phyloP scores from a whole-genome alignment of 306 rosid species.

The Alnus rubra region DNA sequence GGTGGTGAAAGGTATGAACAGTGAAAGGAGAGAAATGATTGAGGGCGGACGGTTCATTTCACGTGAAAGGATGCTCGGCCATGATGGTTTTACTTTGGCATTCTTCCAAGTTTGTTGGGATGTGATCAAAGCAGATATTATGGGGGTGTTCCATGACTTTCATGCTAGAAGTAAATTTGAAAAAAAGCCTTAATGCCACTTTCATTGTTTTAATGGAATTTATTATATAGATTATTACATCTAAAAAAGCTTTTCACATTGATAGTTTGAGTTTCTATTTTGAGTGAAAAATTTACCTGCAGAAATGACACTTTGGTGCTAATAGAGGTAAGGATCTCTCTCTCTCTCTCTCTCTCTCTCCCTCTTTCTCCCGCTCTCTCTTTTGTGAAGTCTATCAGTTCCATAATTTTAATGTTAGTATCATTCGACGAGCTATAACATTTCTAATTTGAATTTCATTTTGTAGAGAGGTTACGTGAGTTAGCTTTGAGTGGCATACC shows the following conservation, averaged over 20 bases:
- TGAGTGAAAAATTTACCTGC: background rate
- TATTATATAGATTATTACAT: background rate
- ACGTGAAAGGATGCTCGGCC: too few relatives aligned
- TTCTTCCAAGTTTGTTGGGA: too few relatives aligned
- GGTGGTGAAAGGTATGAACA: too few relatives aligned
- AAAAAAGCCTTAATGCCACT: too few relatives aligned
- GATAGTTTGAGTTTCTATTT: background rate
- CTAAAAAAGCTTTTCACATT: background rate
- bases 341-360: background rate
- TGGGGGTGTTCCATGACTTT: too few relatives aligned
- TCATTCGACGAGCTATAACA: background rate
- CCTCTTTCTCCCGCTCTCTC: background rate
- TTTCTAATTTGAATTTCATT: conserved; percentile 27
- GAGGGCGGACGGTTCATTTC: too few relatives aligned
- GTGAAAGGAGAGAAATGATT: too few relatives aligned
- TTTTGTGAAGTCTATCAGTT: background rate
- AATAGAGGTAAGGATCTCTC: background rate
- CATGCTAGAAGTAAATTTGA: too few relatives aligned
- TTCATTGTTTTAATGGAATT: too few relatives aligned
- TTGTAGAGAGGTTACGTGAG: conserved; percentile 86
- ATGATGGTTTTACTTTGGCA: too few relatives aligned
- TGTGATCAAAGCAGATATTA: too few relatives aligned
- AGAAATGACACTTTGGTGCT: background rate
- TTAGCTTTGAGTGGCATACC: conserved; percentile 96
- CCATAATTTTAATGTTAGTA: background rate